phyloP scores from a whole-genome alignment of 1,284 basidiomycete species.

The Lignosus rhinocerotis region DNA sequence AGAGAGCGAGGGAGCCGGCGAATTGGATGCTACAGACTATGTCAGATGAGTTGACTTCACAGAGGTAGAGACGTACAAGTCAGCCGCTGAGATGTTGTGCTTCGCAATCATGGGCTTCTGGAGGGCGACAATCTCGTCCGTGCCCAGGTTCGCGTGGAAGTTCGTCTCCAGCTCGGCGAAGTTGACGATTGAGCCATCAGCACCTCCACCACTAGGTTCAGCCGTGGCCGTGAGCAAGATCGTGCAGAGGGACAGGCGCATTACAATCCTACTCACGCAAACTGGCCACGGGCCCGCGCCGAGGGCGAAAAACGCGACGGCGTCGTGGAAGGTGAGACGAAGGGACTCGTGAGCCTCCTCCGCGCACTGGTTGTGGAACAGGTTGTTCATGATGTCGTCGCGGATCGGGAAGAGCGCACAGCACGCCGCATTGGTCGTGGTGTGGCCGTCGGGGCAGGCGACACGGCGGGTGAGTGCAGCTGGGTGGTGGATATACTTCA shows the following conservation, averaged over 20 bases:
- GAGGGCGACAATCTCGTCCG: constrained; percentile 27
- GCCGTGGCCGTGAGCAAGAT: background rate
- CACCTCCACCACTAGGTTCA: background rate
- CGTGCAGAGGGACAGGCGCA: background rate
- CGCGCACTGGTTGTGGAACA: background rate
- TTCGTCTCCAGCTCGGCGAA: background rate
- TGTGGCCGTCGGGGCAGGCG: constrained; percentile 22
- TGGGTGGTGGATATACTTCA: background rate
- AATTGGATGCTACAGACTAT: constrained; percentile 26
- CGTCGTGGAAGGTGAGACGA: constrained; percentile 12
- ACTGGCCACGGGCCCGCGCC: constrained; percentile 1
- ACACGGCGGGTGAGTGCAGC: constrained; percentile 20
- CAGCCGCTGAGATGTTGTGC: constrained; percentile 22
- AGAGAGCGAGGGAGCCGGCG: constrained; percentile 29
- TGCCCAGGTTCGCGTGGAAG: constrained; percentile 17
- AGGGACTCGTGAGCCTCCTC: constrained; percentile 1
- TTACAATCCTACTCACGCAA: constrained; percentile 1
- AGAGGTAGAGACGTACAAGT: constrained; percentile 17
- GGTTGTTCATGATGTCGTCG: background rate
- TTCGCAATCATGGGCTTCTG: constrained; percentile 23
- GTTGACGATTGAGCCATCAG: background rate
- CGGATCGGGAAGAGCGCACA: constrained; percentile 36
- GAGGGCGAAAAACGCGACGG: constrained; percentile 27
- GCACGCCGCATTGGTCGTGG: constrained; percentile 38
- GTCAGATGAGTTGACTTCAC: background rate